A percentile compares a stretch with the other conserved stretches of the same genome.
Evolutionary conservation across 441 rosid species (phyloP).

Genomic region (Gossypium schwendimanii): DNA sequence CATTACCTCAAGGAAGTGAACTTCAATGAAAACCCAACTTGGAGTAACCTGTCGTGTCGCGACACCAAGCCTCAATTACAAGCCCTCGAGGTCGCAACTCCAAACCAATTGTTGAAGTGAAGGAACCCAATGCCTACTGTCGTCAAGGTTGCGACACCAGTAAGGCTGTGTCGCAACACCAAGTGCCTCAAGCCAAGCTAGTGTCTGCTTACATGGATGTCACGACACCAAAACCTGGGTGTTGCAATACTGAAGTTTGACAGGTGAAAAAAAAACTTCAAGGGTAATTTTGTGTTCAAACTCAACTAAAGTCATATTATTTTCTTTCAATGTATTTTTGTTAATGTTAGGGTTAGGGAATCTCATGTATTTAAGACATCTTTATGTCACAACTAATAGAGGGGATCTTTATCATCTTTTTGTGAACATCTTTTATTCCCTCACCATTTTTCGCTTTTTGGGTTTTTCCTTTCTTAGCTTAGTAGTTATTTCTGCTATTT

Average conservation of each 20-base stretch:
- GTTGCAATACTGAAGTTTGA: neutral
- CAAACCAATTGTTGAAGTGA: neutral
- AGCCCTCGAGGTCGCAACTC: neutral
- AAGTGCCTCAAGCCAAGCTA: neutral
- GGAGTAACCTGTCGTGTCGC: too few relatives aligned
- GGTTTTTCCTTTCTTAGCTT: neutral
- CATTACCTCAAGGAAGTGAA: too few relatives aligned
- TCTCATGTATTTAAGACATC: neutral
- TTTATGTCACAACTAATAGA: neutral
- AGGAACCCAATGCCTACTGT: neutral
- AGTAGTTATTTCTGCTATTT: neutral
- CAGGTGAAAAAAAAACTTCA: neutral
- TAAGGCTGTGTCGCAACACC: neutral
- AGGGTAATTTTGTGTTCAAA: neutral
- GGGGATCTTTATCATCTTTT: neutral
- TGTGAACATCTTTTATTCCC: neutral
- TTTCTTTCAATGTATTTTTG: neutral
- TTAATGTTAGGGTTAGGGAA: neutral
- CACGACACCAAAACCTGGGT: neutral
- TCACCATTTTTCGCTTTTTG: too few relatives aligned
- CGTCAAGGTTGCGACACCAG: neutral
- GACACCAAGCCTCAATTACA: neutral
- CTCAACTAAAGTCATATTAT: neutral
- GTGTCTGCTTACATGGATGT: neutral
- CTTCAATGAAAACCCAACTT: too few relatives aligned